Base-by-base conservation (phyloP, 2,329 filamentous ascomycete genomes). In the Colletotrichum falcatum region DNA sequence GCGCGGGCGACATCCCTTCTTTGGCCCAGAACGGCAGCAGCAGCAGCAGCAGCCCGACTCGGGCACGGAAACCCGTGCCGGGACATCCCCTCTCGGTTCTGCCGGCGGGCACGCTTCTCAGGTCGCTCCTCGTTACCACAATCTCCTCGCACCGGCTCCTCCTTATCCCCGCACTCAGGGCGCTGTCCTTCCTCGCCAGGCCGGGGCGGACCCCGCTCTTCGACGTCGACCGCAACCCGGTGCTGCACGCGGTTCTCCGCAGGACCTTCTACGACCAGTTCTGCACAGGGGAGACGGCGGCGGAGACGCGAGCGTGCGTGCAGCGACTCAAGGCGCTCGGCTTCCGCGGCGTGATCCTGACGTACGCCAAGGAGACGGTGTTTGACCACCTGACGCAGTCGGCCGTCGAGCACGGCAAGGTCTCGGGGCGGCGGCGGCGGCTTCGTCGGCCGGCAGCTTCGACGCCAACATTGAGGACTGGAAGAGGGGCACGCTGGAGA, bases 331-430 rank as follows among this genome's bases (percentile, higher is more conserved):
- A 84, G 58, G 76, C 80, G 9, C 79, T 88, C 59, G 87, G 87
- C 0, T 89, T 88, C 74, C 79, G 82, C 18, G 87, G 87, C 5
- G 83, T 88, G n/a, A 87, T 89, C 12, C 81, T 89, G 16, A 88
- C 88, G 62, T 89, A 87, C 70, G 87, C 87, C 2, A 78, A 78
- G 12, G 81, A 82, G 63, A 82, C 81, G 7, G 77, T 83, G 0
- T 82, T 83, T 42, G 82, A 85, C 59, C 76, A 81, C 42, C 77
- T 77, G 8, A 78, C 77, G 5, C 75, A 78, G 53, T 68, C 68
- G 1, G 51, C 68, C 6, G 51, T 68, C 18, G 68, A 71, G 59
- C 65, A 66, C 9, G 64, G 68, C 6, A 20, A 66, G 70, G 46
- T 53, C 4, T 23, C 62, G 1, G 58, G 48, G n/a, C 46, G n/a